A percentile compares a stretch with the other conserved stretches of the same genome.
These are phyloP conservation scores for Rhizopus sp. DNA, from an alignment of 371 early-diverging fungal genomes.

Conservation along the genomic window DNA sequence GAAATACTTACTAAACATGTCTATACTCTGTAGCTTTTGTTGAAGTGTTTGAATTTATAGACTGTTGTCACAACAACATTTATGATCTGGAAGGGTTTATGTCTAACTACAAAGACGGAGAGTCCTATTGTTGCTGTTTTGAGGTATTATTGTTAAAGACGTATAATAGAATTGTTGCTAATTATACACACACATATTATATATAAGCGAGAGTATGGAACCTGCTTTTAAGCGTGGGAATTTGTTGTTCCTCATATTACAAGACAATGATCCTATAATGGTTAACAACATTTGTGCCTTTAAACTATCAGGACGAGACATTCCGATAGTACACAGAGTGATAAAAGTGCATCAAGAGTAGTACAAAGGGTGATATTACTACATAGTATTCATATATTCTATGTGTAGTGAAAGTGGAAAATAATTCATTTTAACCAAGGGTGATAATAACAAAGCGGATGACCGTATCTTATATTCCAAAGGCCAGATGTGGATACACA, in stretches of 20 bases:
- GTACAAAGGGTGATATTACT: background rate
- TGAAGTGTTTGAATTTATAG: constrained; percentile 78
- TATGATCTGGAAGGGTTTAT: constrained; percentile 96
- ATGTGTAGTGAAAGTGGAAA: constrained; percentile 59
- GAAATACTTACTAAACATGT: too few relatives aligned
- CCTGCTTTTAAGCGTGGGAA: constrained; percentile 99
- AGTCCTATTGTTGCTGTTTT: constrained; percentile 98
- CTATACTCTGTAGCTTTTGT: constrained; percentile 41
- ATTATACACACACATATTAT: background rate
- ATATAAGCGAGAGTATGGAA: constrained; percentile 96
- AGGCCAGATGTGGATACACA: constrained; percentile 89
- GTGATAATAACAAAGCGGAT: constrained; percentile 95
- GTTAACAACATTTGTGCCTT: constrained; percentile 97
- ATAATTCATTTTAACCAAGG: constrained; percentile 95
- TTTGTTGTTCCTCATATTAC: constrained; percentile 86
- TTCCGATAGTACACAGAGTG: constrained; percentile 99
- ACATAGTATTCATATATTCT: constrained; percentile 15
- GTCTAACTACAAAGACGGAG: constrained; percentile 88
- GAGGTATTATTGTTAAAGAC: constrained; percentile 42
- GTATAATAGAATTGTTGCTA: background rate
- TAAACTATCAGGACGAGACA: constrained; percentile 87
- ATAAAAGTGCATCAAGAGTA: constrained; percentile 87
- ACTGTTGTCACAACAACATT: constrained; percentile 89
- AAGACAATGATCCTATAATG: constrained; percentile 65
- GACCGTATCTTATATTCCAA: constrained; percentile 93